A percentile compares a stretch with the other conserved stretches of the same genome.
phyloP scores from a whole-genome alignment of 495 filamentous ascomycete genomes.

The Penicillium verhagenii region DNA sequence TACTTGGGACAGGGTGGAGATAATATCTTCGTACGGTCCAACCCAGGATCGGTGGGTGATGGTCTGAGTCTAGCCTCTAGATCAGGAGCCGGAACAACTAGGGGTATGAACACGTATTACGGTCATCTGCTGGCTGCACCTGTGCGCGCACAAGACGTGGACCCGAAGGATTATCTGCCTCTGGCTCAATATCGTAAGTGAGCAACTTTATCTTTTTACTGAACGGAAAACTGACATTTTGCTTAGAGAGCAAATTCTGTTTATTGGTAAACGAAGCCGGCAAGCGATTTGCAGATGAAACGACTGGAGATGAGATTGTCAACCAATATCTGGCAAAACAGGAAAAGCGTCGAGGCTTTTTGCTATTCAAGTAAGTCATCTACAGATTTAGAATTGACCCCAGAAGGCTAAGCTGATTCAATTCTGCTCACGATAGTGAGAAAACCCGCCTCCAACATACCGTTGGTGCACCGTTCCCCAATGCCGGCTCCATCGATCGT shows the following conservation, averaged over 20 bases:
- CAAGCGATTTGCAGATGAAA: slow-evolving; percentile 22
- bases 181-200: slow-evolving; percentile 26
- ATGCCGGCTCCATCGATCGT: slow-evolving; percentile 27
- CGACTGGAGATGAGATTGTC: slow-evolving; percentile 27
- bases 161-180: slow-evolving; percentile 24
- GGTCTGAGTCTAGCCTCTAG: slow-evolving; percentile 18
- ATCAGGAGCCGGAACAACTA: slow-evolving; percentile 21
- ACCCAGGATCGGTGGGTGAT: slow-evolving; percentile 25
- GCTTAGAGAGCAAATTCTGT: slow-evolving; percentile 26
- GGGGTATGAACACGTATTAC: slow-evolving; percentile 27
- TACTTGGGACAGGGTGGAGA: slow-evolving; percentile 24
- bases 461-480: slow-evolving; percentile 23
- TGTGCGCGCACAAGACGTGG: slow-evolving; percentile 15
- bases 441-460: slow-evolving; percentile 22
- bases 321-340: slow-evolving; percentile 32
- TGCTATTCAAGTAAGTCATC: slow-evolving; percentile 22
- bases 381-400: no score
- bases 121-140: slow-evolving; percentile 25
- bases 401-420: neutral
- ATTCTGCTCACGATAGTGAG: slow-evolving; percentile 6
- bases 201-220: neutral
- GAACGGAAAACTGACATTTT: neutral
- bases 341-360: slow-evolving; percentile 25
- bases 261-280: slow-evolving; percentile 21
- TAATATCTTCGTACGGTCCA: slow-evolving; percentile 30